Evolutionary conservation across 108 stramenopile species (phyloP).

Genomic region (Skeletonema menzelii): DNA sequence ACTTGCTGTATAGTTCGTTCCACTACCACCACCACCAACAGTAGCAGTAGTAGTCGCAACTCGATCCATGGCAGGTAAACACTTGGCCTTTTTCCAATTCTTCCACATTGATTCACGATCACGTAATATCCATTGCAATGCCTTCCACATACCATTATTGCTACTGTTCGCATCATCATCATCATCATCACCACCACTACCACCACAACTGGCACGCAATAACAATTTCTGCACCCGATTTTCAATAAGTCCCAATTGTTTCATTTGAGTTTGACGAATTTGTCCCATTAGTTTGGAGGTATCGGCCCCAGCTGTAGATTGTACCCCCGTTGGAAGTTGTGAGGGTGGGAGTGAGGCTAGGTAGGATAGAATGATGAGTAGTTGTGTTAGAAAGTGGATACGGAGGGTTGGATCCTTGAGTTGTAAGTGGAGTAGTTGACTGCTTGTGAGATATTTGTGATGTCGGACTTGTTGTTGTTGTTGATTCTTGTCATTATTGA

Average conservation of each 20-base stretch:
- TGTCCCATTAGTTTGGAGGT: background rate
- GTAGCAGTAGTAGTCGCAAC: background rate
- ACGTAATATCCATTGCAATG: constrained; percentile 48
- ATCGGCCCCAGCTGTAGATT: background rate
- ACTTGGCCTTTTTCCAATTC: constrained; percentile 81
- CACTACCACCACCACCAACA: background rate
- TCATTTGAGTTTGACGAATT: constrained; percentile 4
- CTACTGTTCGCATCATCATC: constrained; percentile 12
- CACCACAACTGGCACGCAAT: constrained; percentile 3
- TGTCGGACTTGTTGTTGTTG: background rate
- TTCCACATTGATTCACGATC: constrained; percentile 67
- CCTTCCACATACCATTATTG: constrained; percentile 12
- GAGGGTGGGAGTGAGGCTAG: constrained; percentile 47
- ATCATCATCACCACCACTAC: background rate
- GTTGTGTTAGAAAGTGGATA: constrained; percentile 63
- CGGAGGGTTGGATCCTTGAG: constrained; percentile 62
- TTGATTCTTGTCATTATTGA: background rate
- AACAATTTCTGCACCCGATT: constrained; percentile 52
- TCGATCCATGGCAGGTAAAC: constrained; percentile 44
- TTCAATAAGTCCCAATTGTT: constrained; percentile 36
- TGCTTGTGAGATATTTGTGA: constrained; percentile 68
- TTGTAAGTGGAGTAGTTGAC: constrained; percentile 62
- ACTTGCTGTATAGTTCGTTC: background rate
- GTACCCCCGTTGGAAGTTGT: constrained; percentile 20
- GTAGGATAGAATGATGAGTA: constrained; percentile 65